Percentiles rank a stretch among this genome's conserved stretches.
Evolutionary conservation across 345 rosid species (phyloP).

Genomic region (Syzygium grande): DNA sequence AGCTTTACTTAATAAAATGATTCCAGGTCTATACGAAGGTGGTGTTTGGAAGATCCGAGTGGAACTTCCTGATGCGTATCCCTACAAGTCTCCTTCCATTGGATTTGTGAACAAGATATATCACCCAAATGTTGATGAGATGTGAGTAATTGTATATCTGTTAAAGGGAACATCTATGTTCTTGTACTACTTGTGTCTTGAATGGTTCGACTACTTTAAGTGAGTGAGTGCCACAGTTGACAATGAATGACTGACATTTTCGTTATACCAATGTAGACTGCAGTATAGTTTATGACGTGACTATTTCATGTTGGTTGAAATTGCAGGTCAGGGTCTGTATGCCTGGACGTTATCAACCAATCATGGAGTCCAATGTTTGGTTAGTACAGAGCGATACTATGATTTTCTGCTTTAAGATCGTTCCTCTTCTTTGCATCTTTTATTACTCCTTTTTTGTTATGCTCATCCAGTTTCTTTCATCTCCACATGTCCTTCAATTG

Average conservation of each 20-base stretch:
- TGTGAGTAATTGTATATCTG: conserved; percentile 27
- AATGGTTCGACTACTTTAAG: not conserved
- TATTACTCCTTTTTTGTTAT: not conserved
- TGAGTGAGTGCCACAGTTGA: not conserved
- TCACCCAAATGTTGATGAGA: conserved; percentile 74
- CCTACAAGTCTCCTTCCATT: conserved; percentile 67
- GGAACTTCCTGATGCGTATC: conserved; percentile 77
- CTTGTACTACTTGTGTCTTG: not conserved
- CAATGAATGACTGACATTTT: not conserved
- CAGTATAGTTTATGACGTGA: not conserved
- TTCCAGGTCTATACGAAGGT: conserved; percentile 63
- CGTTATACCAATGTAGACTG: not conserved
- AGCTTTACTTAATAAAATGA: conserved; percentile 1
- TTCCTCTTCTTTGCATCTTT: not conserved
- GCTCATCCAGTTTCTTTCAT: not conserved
- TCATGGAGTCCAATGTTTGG: conserved; percentile 88
- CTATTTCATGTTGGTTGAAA: not conserved
- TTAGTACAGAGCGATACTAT: conserved; percentile 9
- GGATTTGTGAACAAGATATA: conserved; percentile 72
- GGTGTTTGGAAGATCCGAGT: conserved; percentile 69
- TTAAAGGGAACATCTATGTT: not conserved
- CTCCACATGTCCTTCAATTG: not conserved
- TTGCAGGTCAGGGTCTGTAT: conserved; percentile 62
- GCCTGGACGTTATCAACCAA: conserved; percentile 72
- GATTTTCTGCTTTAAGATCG: not conserved